These are phyloP conservation scores for Tetracladium setigerum DNA, from an alignment of 495 filamentous ascomycete genomes.

Conservation along the genomic window DNA sequence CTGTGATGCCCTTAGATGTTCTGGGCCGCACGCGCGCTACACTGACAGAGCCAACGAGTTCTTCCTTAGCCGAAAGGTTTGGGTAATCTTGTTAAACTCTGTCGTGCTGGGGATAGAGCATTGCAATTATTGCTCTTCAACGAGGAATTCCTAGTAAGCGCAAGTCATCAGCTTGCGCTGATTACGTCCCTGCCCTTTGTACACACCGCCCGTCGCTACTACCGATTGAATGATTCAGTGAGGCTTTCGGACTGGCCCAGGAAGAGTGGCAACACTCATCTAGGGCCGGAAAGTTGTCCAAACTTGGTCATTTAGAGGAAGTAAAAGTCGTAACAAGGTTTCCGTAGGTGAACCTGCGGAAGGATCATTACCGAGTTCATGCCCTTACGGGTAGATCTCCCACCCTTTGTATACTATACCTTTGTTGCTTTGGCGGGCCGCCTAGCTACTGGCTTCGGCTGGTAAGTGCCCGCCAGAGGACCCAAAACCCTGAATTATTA, in stretches of 20 bases:
- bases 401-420: no score
- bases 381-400: slow-evolving; percentile 14
- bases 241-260: no score
- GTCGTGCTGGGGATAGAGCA: slow-evolving; percentile 72
- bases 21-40: slow-evolving; percentile 67
- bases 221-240: slow-evolving; percentile 71
- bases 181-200: slow-evolving; percentile 69
- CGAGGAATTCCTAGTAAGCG: slow-evolving; percentile 70
- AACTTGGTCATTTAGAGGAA: slow-evolving; percentile 71
- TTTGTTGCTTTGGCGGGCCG: slow-evolving; percentile 34
- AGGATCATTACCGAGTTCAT: slow-evolving; percentile 52
- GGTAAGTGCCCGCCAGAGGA: slow-evolving; percentile 29
- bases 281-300: slow-evolving; percentile 53
- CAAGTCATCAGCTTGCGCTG: slow-evolving; percentile 67
- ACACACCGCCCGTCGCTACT: slow-evolving; percentile 70
- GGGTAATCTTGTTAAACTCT: slow-evolving; percentile 73
- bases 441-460: slow-evolving; percentile 17
- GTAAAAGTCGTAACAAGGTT: slow-evolving; percentile 73
- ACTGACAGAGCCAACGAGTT: slow-evolving; percentile 66
- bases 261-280: slow-evolving; percentile 57
- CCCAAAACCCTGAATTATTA: slow-evolving; percentile 23
- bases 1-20: slow-evolving; percentile 68
- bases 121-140: slow-evolving; percentile 79
- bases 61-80: slow-evolving; percentile 62
- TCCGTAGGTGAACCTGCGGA: slow-evolving; percentile 68